phyloP scores from a whole-genome alignment of 176 grass and related monocot species.

The Oryza nivara region DNA sequence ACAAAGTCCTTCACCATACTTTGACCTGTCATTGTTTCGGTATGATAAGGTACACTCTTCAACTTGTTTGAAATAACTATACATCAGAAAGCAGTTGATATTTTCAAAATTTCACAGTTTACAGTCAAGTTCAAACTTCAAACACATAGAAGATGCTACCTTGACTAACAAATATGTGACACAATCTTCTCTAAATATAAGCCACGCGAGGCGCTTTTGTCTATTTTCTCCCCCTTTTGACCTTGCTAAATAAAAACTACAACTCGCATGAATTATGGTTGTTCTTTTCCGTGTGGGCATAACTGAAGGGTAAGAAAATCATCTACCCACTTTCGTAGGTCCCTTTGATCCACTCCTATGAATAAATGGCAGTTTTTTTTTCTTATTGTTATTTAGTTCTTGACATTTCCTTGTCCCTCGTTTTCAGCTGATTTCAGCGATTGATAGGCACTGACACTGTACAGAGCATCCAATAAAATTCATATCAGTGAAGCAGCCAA shows the following conservation, averaged over 20 bases:
- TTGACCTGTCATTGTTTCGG: conserved; percentile 93
- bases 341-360: neutral
- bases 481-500: conserved; percentile 81
- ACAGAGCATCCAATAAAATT: conserved; percentile 98
- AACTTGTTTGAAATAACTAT: conserved; percentile 31
- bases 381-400: conserved; percentile 10
- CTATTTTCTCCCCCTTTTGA: neutral
- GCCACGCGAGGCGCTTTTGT: neutral
- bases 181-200: neutral
- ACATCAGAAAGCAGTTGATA: neutral
- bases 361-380: neutral
- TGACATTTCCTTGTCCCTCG: conserved; percentile 2
- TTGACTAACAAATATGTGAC: neutral
- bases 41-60: conserved; percentile 86
- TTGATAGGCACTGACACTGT: conserved; percentile 79
- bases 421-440: conserved; percentile 86
- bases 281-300: neutral
- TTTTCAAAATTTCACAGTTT: neutral
- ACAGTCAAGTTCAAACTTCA: neutral
- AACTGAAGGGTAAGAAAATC: neutral
- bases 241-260: neutral
- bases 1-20: conserved; percentile 95
- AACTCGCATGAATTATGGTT: neutral
- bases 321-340: neutral
- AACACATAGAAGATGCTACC: neutral